phyloP scores from a whole-genome alignment of 1,284 basidiomycete genomes.

The Marasmius tenuissimus region DNA sequence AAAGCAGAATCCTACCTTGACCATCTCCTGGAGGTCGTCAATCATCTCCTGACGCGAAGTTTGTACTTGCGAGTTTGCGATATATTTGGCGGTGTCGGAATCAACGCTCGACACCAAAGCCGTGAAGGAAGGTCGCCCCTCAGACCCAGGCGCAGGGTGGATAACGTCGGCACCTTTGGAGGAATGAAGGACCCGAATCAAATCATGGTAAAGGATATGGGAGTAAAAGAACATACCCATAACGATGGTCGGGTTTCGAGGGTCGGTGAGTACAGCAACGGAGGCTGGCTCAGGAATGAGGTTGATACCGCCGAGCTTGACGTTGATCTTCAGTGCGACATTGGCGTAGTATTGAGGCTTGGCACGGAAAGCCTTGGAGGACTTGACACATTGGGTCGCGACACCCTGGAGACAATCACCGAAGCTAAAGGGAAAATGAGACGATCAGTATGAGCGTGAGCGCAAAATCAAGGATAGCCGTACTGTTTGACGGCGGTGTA shows the following conservation, averaged over 20 bases:
- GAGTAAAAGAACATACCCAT: constrained; percentile 49
- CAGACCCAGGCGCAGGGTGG: constrained; percentile 71
- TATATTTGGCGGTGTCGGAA: constrained; percentile 56
- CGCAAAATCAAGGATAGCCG: constrained; percentile 25
- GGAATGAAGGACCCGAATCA: constrained; percentile 6
- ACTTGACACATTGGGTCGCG: constrained; percentile 73
- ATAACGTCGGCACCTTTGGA: constrained; percentile 69
- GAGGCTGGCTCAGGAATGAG: constrained; percentile 65
- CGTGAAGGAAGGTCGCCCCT: constrained; percentile 74
- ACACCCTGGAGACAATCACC: constrained; percentile 71
- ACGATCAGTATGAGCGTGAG: neutral
- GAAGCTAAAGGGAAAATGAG: constrained; percentile 45
- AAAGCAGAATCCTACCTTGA: constrained; percentile 35
- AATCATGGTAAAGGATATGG: neutral
- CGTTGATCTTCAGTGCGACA: constrained; percentile 59
- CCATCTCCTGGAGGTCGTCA: constrained; percentile 65
- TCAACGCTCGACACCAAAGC: constrained; percentile 76
- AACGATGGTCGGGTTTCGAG: constrained; percentile 70
- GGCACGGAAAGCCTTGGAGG: constrained; percentile 57
- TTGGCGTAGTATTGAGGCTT: constrained; percentile 78
- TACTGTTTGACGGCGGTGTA: constrained; percentile 78
- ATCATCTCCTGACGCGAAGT: constrained; percentile 74
- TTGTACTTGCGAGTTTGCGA: constrained; percentile 63
- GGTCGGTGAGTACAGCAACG: constrained; percentile 62
- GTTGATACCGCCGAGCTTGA: constrained; percentile 80